Percentiles rank a stretch among this genome's conserved stretches.
Evolutionary conservation across 768 basidiomycete genomes (phyloP).

Genomic region (Strobilomyces echinocephalus): DNA sequence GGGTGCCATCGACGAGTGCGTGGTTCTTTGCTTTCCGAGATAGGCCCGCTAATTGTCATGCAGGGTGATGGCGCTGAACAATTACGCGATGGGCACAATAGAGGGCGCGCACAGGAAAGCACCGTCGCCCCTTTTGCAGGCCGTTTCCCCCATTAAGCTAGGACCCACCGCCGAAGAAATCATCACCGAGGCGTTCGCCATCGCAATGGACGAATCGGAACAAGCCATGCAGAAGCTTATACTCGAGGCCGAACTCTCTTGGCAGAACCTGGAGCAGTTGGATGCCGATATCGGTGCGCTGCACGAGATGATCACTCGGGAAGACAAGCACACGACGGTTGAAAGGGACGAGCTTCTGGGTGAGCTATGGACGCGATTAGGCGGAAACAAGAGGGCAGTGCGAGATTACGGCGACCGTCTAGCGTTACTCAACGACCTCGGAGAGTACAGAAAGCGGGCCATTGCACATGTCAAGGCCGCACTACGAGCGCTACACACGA

Average conservation of each 20-base stretch:
- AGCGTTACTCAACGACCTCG: conserved; percentile 49
- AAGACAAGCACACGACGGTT: conserved; percentile 42
- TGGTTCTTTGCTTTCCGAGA: background rate
- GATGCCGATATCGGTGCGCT: conserved; percentile 56
- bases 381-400: conserved; percentile 34
- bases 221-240: conserved; percentile 50
- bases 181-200: conserved; percentile 49
- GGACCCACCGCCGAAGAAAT: conserved; percentile 39
- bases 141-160: conserved; percentile 38
- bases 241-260: conserved; percentile 60
- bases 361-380: conserved; percentile 20
- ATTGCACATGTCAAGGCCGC: conserved; percentile 62
- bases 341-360: conserved; percentile 55
- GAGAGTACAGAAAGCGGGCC: conserved; percentile 56
- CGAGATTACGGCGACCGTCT: conserved; percentile 48
- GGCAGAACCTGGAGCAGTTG: conserved; percentile 52
- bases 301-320: conserved; percentile 56
- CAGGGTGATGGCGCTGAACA: conserved; percentile 75
- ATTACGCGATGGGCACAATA: conserved; percentile 50
- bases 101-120: conserved; percentile 12
- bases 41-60: conserved; percentile 2
- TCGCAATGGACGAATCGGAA: conserved; percentile 60
- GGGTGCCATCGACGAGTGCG: no score
- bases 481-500: conserved; percentile 52
- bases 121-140: conserved; percentile 29